Base-by-base conservation (phyloP, 1,284 basidiomycete species). In the Boletus subluridellus region DNA sequence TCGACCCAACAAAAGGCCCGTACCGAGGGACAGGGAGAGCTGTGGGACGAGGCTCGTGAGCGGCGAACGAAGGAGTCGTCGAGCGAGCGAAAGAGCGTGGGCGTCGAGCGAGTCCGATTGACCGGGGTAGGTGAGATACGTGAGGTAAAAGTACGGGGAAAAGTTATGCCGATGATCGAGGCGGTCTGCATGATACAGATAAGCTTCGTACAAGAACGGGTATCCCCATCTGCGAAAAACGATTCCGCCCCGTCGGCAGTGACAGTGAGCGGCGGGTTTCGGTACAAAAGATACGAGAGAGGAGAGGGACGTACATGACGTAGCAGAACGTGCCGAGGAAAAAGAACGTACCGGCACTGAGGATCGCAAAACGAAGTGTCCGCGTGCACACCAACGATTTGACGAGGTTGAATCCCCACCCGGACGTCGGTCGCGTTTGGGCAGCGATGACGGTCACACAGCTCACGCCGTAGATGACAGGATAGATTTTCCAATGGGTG, bases 91-190 rank as follows among this genome's bases (percentile, higher is more conserved):
- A 4, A 83, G 60, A 30, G 79, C 52, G 69, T 57, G 66, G 14
- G 55, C 46, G 2, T 74, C 64, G 50, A 71, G 66, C 5, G 73
- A 72, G 26, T 41, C 68, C 21, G 51, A 73, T 52, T 63, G 70
- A 57, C 60, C 53, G 1, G 86, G 84, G 64, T 88, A 88, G 1
- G 81, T 84, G 49, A 98, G 84, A 73, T 99, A 98, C 39, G 90
- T 95, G 46, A 90, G 85, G 72, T 98, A 94, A 75, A 97, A 99
- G 77, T 98, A 98, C 0, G 95, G 92, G 15, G 94, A 94, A 75
- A 99, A 99, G 74, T 99, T 99, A 77, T 99, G 97, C 54, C 95
- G 87, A 69, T 98, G 95, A 74, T 99, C 97, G 28, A 92, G 84
- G 38, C 97, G 85, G 60, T 88, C 83, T 4, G 95, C 76, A 69